Evolutionary conservation across 768 basidiomycete species (phyloP), one percentile per base, ranked within the genome.

Genomic region (Hygrophoropsis aurantiaca): DNA sequence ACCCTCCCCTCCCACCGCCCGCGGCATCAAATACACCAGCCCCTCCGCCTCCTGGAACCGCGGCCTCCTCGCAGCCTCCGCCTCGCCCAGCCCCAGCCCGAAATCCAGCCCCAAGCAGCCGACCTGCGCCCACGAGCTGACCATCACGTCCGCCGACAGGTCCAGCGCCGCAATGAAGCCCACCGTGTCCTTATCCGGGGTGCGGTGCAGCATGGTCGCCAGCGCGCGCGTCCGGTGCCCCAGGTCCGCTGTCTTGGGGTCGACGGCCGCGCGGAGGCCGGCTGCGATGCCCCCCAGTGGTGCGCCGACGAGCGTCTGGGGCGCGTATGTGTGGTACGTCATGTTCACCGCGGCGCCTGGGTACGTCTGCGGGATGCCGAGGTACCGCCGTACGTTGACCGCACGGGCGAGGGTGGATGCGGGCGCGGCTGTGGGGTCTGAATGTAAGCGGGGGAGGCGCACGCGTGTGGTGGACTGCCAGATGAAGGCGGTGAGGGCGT

Each of bases 101-200:
- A 51, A 49, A 40, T 51, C 49, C 13, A 50, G 44, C 4, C 32
- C 18, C 21, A 39, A 40, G 18, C 46, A 47, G 9, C 37, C 26
- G 26, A 51, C 39, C 9, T 46, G 27, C 35, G 49, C 49, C 49
- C 49, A 51, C 32, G 49, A 51, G 30, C 49, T 51, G n/a, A 51
- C 5, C 46, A 48, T 48, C 34, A 51, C 23, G 13, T 40, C 49
- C 5, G 21, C 23, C 6, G 33, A 47, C 15, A 30, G 39, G 44
- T 51, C 49, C 9, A 51, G 18, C 13, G 27, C 3, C 7, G 30
- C 37, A 8, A 20, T 41, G 19, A 49, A 19, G 15, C 46, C 19
- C 11, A 51, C 30, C 18, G 37, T 16, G 38, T 47, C 30, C 40
- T 49, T 51, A 32, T 51, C 49, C 7, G 18, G 11, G 8, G 49